A percentile compares a stretch with the other conserved stretches of the same genome.
phyloP scores from a whole-genome alignment of 768 basidiomycete species.

The Pisolithus orientalis region DNA sequence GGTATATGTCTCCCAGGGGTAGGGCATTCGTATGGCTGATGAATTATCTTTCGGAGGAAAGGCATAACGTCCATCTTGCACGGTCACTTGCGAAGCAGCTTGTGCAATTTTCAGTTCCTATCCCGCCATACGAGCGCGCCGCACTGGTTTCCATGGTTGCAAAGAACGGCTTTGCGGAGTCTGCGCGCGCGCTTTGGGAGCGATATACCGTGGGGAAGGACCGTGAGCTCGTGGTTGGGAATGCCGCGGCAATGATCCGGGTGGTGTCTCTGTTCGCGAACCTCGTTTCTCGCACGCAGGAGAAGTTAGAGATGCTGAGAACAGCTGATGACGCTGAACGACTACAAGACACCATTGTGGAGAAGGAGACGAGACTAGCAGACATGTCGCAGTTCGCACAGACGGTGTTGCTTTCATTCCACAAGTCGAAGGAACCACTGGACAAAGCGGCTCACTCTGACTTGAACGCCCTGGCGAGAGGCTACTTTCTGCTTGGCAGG shows the following conservation, averaged over 20 bases:
- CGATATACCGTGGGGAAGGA: conserved; percentile 42
- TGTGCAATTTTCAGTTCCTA: conserved; percentile 31
- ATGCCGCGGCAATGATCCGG: conserved; percentile 36
- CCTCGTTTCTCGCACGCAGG: conserved; percentile 16
- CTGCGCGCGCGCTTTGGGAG: conserved; percentile 54
- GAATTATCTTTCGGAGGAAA: conserved; percentile 32
- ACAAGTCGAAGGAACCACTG: conserved; percentile 39
- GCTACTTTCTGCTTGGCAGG: conserved; percentile 51
- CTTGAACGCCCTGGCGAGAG: conserved; percentile 58
- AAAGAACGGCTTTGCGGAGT: conserved; percentile 37
- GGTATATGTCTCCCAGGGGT: conserved; percentile 48
- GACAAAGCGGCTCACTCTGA: conserved; percentile 39
- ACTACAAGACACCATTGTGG: not conserved
- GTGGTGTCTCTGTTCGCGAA: conserved; percentile 38
- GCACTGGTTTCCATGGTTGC: conserved; percentile 44
- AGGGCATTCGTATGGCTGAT: conserved; percentile 48
- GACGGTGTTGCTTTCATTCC: conserved; percentile 41
- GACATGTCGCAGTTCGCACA: conserved; percentile 34
- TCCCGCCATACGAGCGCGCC: conserved; percentile 43
- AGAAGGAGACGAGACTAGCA: conserved; percentile 2
- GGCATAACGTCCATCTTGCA: conserved; percentile 39
- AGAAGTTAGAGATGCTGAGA: conserved; percentile 6
- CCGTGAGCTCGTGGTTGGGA: conserved; percentile 35
- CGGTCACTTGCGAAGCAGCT: conserved; percentile 47
- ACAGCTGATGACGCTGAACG: not conserved